Percentiles rank a stretch among this genome's conserved stretches.
These are phyloP conservation scores for Candida caryicola DNA, from an alignment of 805 yeast genomes.

Conservation along the genomic window DNA sequence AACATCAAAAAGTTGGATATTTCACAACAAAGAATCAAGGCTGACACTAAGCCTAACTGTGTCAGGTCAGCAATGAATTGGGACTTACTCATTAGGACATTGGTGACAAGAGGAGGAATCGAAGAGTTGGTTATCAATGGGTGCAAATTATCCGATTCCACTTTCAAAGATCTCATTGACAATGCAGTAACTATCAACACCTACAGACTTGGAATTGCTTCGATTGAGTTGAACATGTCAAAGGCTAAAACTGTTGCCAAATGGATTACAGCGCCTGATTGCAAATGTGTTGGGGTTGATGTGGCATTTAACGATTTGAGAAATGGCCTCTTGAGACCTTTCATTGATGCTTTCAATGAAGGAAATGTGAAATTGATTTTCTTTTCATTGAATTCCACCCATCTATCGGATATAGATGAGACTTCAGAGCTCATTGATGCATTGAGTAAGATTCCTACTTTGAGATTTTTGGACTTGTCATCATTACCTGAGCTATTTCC, in stretches of 20 bases:
- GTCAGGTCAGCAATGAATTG: conserved; percentile 52
- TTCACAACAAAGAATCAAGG: conserved; percentile 53
- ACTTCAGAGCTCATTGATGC: conserved; percentile 34
- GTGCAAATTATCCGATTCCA: conserved; percentile 44
- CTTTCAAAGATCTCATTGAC: conserved; percentile 39
- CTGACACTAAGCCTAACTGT: conserved; percentile 37
- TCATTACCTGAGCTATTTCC: conserved; percentile 54
- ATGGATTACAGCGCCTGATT: conserved; percentile 45
- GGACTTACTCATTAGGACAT: conserved; percentile 44
- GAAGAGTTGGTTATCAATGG: conserved; percentile 60
- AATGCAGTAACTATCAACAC: conserved; percentile 43
- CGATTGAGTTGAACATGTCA: conserved; percentile 43
- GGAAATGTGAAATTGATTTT: conserved; percentile 41
- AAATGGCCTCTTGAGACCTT: conserved; percentile 44
- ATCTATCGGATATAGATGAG: conserved; percentile 41
- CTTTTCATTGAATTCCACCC: conserved; percentile 52
- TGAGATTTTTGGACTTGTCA: conserved; percentile 53
- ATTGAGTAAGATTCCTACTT: conserved; percentile 35
- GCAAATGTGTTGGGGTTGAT: conserved; percentile 54
- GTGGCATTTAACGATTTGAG: conserved; percentile 53
- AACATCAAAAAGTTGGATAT: conserved; percentile 50
- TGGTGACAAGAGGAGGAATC: conserved; percentile 48
- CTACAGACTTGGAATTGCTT: conserved; percentile 52
- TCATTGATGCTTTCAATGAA: conserved; percentile 39
- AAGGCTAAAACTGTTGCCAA: conserved; percentile 43